Conservation (phyloP, 768 basidiomycete species). For the Lentinus brumalis region DNA sequence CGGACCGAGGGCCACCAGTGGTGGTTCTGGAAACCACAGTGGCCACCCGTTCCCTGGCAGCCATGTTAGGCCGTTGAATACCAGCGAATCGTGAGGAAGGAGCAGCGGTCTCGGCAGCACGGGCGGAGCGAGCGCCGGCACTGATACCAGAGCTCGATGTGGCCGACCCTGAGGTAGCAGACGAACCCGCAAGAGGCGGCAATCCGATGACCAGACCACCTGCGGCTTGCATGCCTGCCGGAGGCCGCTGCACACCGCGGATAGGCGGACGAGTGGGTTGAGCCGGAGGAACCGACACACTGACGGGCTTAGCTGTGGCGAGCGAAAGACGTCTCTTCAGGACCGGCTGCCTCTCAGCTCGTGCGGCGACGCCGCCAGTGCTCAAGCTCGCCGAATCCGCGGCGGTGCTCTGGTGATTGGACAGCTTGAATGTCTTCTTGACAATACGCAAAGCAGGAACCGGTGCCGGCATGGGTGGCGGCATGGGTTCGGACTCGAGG, state of each 20-base stretch:
- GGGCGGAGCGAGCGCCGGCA: neutral
- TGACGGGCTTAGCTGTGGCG: neutral
- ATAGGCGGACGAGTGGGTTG: constrained; percentile 20
- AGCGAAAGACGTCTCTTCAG: neutral
- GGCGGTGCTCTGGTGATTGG: constrained; percentile 16
- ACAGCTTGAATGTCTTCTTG: constrained; percentile 31
- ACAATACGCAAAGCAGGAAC: constrained; percentile 32
- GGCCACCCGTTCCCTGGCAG: constrained; percentile 3
- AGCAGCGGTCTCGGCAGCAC: neutral
- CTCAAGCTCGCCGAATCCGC: neutral
- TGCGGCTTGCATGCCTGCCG: constrained; percentile 18
- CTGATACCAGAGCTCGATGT: constrained; percentile 11
- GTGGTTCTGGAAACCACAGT: neutral
- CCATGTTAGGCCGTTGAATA: constrained; percentile 19
- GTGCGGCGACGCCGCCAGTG: neutral
- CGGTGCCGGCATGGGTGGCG: constrained; percentile 18
- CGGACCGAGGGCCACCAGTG: neutral
- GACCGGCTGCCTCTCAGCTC: neutral
- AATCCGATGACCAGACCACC: constrained; percentile 13
- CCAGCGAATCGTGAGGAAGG: constrained; percentile 14
- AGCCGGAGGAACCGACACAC: neutral
- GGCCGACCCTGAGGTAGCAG: neutral
- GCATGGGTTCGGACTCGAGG: constrained; percentile 8
- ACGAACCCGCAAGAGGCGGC: constrained; percentile 3
- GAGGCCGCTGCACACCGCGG: constrained; percentile 33